Percentiles rank a stretch among this genome's conserved stretches.
Conservation (phyloP, 2,329 filamentous ascomycete genomes). For the Cladosporium sphaerospermum region DNA sequence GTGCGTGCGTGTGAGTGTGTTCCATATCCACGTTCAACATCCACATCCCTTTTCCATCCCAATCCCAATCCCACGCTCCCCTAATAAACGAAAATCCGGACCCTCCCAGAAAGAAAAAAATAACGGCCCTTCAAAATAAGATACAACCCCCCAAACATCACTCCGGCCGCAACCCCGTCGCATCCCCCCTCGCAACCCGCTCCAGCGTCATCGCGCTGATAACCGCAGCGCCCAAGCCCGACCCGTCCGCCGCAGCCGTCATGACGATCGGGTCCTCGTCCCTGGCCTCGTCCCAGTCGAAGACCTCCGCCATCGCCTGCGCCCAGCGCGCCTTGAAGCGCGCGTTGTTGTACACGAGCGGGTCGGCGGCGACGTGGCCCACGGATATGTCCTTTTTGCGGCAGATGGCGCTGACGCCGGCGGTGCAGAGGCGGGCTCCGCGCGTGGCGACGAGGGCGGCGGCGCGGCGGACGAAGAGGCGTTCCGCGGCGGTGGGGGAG, state of each 20-base stretch:
- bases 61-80: no score
- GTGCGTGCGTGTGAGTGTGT: no score
- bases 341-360: slow-evolving; percentile 36
- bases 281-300: slow-evolving; percentile 29
- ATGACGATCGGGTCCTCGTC: slow-evolving; percentile 32
- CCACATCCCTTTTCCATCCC: no score
- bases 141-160: background rate
- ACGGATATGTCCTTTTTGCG: slow-evolving; percentile 25
- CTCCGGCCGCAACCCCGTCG: slow-evolving; percentile 5
- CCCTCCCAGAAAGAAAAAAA: background rate
- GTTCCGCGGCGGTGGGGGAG: slow-evolving; percentile 20
- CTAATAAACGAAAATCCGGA: background rate
- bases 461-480: slow-evolving; percentile 25
- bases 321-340: slow-evolving; percentile 38
- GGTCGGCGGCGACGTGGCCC: slow-evolving; percentile 36
- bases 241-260: slow-evolving; percentile 37
- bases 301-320: slow-evolving; percentile 34
- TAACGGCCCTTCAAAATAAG: background rate
- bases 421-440: slow-evolving; percentile 33
- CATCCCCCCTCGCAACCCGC: slow-evolving; percentile 13
- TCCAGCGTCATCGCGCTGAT: slow-evolving; percentile 29
- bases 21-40: no score
- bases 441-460: slow-evolving; percentile 30
- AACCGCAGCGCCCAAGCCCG: slow-evolving; percentile 35
- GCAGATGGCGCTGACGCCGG: slow-evolving; percentile 35